A percentile compares a stretch with the other conserved stretches of the same genome.
Evolutionary conservation across 345 rosid genomes (phyloP).

Genomic region (Salix brachista): DNA sequence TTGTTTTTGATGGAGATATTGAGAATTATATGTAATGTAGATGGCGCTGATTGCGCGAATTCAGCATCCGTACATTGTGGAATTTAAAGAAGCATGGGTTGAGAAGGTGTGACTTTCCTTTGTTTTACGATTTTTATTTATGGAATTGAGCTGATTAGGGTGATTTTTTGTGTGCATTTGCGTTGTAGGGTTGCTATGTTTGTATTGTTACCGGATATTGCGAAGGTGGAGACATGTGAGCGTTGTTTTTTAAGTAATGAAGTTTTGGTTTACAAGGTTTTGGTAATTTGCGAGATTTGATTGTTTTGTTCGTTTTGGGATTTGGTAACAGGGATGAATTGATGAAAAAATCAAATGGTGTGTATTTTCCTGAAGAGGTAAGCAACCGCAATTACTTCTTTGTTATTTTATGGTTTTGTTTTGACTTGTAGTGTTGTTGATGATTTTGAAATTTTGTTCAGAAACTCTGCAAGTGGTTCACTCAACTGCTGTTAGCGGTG

Average conservation of each 20-base stretch:
- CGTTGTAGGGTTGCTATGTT: conserved; percentile 88
- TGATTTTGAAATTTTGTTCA: conserved; percentile 20
- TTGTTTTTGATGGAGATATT: not conserved
- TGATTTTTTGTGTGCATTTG: not conserved
- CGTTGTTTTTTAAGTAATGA: conserved; percentile 11
- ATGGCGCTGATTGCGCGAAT: conserved; percentile 91
- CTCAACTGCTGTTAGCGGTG: conserved; percentile 81
- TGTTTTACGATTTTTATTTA: not conserved
- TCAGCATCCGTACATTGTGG: conserved; percentile 91
- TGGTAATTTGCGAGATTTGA: conserved; percentile 2
- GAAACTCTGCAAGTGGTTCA: conserved; percentile 99
- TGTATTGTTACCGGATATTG: conserved; percentile 99
- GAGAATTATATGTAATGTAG: conserved; percentile 34
- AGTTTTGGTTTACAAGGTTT: conserved; percentile 9
- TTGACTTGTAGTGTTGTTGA: conserved; percentile 6
- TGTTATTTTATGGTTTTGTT: not conserved
- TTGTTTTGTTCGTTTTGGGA: not conserved
- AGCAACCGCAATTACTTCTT: not conserved
- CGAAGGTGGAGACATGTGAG: conserved; percentile 99
- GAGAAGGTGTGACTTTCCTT: conserved; percentile 49
- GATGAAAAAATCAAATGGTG: conserved; percentile 91
- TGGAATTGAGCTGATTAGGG: not conserved
- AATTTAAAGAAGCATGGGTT: conserved; percentile 99
- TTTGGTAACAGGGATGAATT: conserved; percentile 70
- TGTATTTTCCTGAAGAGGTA: conserved; percentile 90